These are phyloP conservation scores for Dactylellina cionopaga DNA, from an alignment of 2,329 filamentous ascomycete genomes.

Conservation along the genomic window DNA sequence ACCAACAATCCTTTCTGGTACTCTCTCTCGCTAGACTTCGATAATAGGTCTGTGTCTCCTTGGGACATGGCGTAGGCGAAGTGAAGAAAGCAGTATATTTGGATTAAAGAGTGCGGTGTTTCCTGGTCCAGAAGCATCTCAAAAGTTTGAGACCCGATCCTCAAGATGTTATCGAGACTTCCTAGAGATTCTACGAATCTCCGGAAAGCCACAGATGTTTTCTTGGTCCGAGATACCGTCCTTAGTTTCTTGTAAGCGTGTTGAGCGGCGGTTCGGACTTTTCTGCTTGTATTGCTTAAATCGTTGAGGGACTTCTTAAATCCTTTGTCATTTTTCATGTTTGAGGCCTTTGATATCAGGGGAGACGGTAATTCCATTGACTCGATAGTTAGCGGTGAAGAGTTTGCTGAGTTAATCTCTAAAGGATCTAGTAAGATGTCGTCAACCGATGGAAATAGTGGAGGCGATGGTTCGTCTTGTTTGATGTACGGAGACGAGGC, in stretches of 20 bases:
- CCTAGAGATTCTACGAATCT: slow-evolving; percentile 40
- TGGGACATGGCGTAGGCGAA: slow-evolving; percentile 52
- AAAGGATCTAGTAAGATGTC: slow-evolving; percentile 1
- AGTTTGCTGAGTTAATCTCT: background rate
- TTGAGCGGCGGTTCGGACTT: slow-evolving; percentile 42
- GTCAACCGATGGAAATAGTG: background rate
- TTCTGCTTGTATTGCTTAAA: slow-evolving; percentile 30
- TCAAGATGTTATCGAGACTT: slow-evolving; percentile 42
- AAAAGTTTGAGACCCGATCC: slow-evolving; percentile 42
- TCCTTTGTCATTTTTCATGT: slow-evolving; percentile 7
- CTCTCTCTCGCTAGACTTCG: slow-evolving; percentile 30
- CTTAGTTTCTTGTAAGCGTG: slow-evolving; percentile 47
- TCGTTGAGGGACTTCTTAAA: slow-evolving; percentile 27
- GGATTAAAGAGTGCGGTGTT: slow-evolving; percentile 41
- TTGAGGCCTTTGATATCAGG: background rate
- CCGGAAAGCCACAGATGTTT: slow-evolving; percentile 35
- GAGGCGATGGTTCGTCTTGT: slow-evolving; percentile 20
- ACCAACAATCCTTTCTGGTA: slow-evolving; percentile 39
- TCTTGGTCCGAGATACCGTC: slow-evolving; percentile 27
- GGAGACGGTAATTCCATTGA: background rate
- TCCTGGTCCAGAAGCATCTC: slow-evolving; percentile 46
- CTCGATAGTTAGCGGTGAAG: background rate
- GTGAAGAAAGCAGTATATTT: slow-evolving; percentile 52
- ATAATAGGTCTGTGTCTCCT: slow-evolving; percentile 40
- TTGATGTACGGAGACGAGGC: slow-evolving; percentile 24